A percentile compares a stretch with the other conserved stretches of the same genome.
phyloP scores from a whole-genome alignment of 768 basidiomycete genomes.

The Hysterangium stoloniferum region DNA sequence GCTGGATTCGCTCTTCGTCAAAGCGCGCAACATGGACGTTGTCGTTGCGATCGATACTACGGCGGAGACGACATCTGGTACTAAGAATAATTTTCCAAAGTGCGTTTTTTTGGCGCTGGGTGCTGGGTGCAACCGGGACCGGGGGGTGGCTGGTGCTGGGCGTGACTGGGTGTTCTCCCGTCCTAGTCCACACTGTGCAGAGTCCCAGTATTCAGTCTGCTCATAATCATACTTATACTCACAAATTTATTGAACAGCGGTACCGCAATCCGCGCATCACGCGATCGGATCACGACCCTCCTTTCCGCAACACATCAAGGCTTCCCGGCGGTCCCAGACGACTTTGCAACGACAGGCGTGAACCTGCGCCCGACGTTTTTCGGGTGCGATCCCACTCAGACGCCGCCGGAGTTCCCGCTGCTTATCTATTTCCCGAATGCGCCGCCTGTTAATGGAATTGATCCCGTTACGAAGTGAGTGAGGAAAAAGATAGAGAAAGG shows the following conservation, averaged over 20 bases:
- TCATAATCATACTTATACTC: background rate
- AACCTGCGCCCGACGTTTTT: slow-evolving; percentile 71
- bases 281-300: slow-evolving; percentile 36
- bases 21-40: slow-evolving; percentile 59
- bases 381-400: slow-evolving; percentile 53
- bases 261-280: slow-evolving; percentile 38
- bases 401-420: slow-evolving; percentile 51
- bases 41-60: slow-evolving; percentile 70
- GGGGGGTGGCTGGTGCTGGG: too few relatives aligned
- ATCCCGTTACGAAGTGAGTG: slow-evolving; percentile 58
- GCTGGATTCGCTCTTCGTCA: slow-evolving; percentile 61
- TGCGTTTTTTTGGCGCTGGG: slow-evolving; percentile 22
- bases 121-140: too few relatives aligned
- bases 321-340: slow-evolving; percentile 59
- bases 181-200: too few relatives aligned
- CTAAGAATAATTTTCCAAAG: slow-evolving; percentile 57
- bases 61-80: slow-evolving; percentile 35
- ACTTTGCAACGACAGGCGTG: slow-evolving; percentile 52
- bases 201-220: too few relatives aligned
- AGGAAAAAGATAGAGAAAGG: too few relatives aligned
- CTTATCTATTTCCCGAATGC: slow-evolving; percentile 73
- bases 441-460: slow-evolving; percentile 54
- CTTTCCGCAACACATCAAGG: slow-evolving; percentile 45
- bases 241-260: slow-evolving; percentile 33
- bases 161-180: too few relatives aligned